Evolutionary conservation across 2,329 filamentous ascomycete genomes (phyloP), one percentile per base, ranked within the genome.

Genomic region (Hymenoscyphus scutula): DNA sequence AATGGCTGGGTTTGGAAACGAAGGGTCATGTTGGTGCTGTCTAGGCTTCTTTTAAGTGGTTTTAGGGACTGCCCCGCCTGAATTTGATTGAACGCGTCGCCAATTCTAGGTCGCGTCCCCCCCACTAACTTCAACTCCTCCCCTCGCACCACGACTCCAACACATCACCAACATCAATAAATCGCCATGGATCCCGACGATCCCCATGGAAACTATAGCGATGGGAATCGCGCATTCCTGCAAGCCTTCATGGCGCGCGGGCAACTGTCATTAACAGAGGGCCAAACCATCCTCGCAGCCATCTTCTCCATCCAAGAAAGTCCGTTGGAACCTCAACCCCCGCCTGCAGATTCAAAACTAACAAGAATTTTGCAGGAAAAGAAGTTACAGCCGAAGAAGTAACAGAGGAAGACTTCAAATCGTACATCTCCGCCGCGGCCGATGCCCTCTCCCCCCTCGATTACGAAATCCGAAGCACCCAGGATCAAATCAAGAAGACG

Each of bases 231-330:
- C 62, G 93, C 94, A 8, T 97, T 99, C 73, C 81, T 98, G 0
- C 95, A 99, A 77, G 90, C 91, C 56, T 87, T 99, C 68, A 82
- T 97, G 75, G 86, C 90, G 2, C 87, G 88, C 57, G 89, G 90
- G 25, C 86, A 87, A 53, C 81, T 98, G 75, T 96, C 91, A 0
- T 85, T 90, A 66, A 81, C 86, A 59, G 86, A 96, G 71, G 87
- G 88, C 13, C 86, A 86, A 70, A 84, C 86, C 0, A 79, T 97
- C 27, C 81, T 98, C 15, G 91, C 93, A 2, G 84, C 83, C 34
- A 94, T 98, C 60, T 81, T 89, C 68, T 88, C 85, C 8, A 85
- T 70, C 5, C 64, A 71, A 65, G 67, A 72, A 62, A 64, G 72
- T 71, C 55, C 41, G 64, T 60, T n/a, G 13, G 17, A 27, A 13